Conservation (phyloP, 345 rosid species). For the Schrenkiella parvula region DNA sequence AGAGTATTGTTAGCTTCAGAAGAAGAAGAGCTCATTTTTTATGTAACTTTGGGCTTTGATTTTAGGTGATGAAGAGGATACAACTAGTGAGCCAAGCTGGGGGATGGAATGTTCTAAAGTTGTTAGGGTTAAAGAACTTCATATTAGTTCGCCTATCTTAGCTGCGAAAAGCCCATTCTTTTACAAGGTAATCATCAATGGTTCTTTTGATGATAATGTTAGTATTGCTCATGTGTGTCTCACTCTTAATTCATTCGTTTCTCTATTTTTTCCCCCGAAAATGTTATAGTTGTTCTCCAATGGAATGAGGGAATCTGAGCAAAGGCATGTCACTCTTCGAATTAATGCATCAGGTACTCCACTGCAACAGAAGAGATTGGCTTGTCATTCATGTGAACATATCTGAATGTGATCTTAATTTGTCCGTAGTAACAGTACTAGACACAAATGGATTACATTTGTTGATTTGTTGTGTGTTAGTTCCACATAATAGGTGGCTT, state of each 20-base stretch:
- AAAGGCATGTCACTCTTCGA: slow-evolving; percentile 80
- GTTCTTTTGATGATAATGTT: not conserved
- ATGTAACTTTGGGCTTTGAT: not conserved
- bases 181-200: slow-evolving; percentile 55
- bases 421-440: not conserved
- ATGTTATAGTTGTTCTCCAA: slow-evolving; percentile 77
- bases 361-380: not conserved
- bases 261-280: not conserved
- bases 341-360: slow-evolving; percentile 76
- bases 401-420: not conserved
- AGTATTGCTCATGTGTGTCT: not conserved
- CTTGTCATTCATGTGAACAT: not conserved
- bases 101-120: slow-evolving; percentile 76
- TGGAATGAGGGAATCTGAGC: slow-evolving; percentile 98
- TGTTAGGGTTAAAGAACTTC: slow-evolving; percentile 72
- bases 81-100: slow-evolving; percentile 61
- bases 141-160: slow-evolving; percentile 93
- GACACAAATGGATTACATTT: not conserved
- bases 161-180: slow-evolving; percentile 99
- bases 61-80: slow-evolving; percentile 74
- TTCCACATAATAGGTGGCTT: not conserved
- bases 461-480: not conserved
- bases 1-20: not conserved
- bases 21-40: not conserved
- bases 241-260: not conserved